Evolutionary conservation across 176 grass and related monocot genomes (phyloP).

Genomic region (Rhynchospora tenuis): DNA sequence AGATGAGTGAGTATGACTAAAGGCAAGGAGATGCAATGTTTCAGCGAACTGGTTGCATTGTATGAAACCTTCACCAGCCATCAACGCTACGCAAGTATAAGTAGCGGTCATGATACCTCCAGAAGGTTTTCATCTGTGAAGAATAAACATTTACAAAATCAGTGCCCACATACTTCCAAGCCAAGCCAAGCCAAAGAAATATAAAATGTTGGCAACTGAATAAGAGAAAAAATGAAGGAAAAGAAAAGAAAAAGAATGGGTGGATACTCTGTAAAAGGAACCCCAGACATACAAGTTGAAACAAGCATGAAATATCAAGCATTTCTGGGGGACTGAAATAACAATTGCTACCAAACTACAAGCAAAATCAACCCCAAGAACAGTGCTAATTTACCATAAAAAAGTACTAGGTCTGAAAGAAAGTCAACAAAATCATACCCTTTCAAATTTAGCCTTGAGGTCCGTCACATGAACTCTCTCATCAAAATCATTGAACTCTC

Average conservation of each 20-base stretch:
- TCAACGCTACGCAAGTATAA: background rate
- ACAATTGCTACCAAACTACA: too few relatives aligned
- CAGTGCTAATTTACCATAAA: too few relatives aligned
- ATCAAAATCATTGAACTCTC: slow-evolving; percentile 64
- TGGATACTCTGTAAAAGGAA: background rate
- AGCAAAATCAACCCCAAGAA: too few relatives aligned
- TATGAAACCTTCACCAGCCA: background rate
- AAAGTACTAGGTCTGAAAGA: background rate
- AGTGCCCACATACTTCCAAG: background rate
- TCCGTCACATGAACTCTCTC: slow-evolving; percentile 59
- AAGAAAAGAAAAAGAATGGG: background rate
- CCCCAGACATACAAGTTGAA: background rate
- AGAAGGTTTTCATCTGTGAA: background rate
- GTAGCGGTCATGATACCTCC: background rate
- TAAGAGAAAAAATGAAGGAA: background rate
- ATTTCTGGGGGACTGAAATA: too few relatives aligned
- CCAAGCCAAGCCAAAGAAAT: background rate
- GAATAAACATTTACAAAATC: background rate
- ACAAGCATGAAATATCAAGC: background rate
- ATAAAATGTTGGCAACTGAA: background rate
- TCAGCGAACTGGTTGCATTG: background rate
- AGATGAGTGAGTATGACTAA: too few relatives aligned
- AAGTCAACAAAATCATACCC: slow-evolving; percentile 34
- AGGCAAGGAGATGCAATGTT: background rate
- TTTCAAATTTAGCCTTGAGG: slow-evolving; percentile 62